Evolutionary conservation across 108 stramenopile genomes (phyloP).

Genomic region (Nannochloropsis oceanica): DNA sequence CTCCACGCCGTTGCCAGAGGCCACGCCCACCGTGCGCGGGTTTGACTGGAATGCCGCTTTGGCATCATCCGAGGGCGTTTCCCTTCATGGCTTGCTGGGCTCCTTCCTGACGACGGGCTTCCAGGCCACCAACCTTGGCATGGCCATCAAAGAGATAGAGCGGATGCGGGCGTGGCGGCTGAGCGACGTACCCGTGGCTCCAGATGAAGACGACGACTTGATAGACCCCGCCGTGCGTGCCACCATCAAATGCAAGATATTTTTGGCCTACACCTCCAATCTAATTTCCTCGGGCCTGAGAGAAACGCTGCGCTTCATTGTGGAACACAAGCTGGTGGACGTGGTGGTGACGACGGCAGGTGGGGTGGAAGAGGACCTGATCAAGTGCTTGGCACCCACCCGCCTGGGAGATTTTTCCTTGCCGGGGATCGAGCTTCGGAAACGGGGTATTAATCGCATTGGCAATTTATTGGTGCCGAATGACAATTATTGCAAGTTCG

Average conservation of each 20-base stretch:
- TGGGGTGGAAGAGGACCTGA: conserved; percentile 96
- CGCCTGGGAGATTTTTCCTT: conserved; percentile 88
- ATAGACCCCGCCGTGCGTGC: conserved; percentile 37
- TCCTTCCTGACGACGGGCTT: conserved; percentile 66
- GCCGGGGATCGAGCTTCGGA: conserved; percentile 54
- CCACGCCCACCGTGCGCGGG: neutral
- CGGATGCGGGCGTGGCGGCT: conserved; percentile 88
- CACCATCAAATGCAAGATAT: conserved; percentile 70
- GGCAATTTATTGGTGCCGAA: conserved; percentile 93
- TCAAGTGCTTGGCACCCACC: conserved; percentile 93
- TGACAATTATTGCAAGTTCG: conserved; percentile 93
- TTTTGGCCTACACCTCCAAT: conserved; percentile 91
- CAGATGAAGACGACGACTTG: conserved; percentile 60
- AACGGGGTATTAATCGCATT: conserved; percentile 81
- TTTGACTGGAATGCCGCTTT: neutral
- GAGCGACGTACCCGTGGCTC: conserved; percentile 52
- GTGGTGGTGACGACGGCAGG: conserved; percentile 92
- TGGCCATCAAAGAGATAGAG: conserved; percentile 79
- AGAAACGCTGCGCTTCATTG: conserved; percentile 84
- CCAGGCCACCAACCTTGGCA: conserved; percentile 81
- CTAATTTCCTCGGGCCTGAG: conserved; percentile 92
- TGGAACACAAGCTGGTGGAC: conserved; percentile 89
- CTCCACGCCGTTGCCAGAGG: neutral
- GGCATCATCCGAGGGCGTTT: neutral
- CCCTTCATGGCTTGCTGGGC: conserved; percentile 56